Evolutionary conservation across 1,284 basidiomycete species (phyloP).

Genomic region (Boletus mariae): DNA sequence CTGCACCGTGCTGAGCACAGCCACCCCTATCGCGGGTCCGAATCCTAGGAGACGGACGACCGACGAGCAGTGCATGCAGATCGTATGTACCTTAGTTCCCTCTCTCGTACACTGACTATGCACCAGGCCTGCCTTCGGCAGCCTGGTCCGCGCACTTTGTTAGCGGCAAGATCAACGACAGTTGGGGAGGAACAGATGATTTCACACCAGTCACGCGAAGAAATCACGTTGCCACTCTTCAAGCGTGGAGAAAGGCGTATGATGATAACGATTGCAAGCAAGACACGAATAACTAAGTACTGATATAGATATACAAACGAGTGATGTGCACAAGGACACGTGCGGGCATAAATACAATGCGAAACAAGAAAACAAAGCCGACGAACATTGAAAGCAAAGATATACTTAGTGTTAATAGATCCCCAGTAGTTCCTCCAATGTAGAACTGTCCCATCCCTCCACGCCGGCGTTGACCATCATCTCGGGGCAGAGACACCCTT

Average conservation of each 20-base stretch:
- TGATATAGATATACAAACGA: not conserved
- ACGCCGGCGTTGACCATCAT: not conserved
- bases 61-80: no score
- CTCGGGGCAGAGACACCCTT: not conserved
- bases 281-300: not conserved
- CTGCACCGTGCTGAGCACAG: no score
- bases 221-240: not conserved
- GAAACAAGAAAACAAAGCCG: not conserved
- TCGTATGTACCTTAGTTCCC: no score
- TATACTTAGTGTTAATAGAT: not conserved
- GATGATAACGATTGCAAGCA: not conserved
- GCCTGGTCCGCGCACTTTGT: slow-evolving; percentile 32
- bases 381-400: not conserved
- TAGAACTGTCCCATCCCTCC: not conserved
- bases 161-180: no score
- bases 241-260: not conserved
- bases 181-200: not conserved
- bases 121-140: no score
- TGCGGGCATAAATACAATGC: no score
- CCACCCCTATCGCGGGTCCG: no score
- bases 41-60: no score
- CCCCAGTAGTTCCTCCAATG: not conserved
- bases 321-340: not conserved
- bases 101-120: no score
- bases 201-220: not conserved